Percentiles rank a stretch among this genome's conserved stretches.
These are phyloP conservation scores for Austroboletus festivus DNA, from an alignment of 768 basidiomycete genomes.

Conservation along the genomic window DNA sequence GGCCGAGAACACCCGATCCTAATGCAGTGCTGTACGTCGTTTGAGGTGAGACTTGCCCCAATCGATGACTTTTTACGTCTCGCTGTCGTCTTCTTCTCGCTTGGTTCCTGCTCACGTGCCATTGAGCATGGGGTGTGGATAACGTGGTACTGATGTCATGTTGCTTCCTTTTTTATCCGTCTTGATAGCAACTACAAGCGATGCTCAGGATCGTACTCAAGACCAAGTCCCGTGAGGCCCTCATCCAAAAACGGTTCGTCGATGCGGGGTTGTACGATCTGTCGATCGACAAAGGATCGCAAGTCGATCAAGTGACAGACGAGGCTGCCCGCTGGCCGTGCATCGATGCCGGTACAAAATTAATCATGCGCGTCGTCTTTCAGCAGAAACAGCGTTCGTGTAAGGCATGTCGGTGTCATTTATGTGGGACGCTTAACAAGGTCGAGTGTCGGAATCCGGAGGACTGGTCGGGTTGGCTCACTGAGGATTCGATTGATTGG, in stretches of 20 bases:
- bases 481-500: slow-evolving; percentile 24
- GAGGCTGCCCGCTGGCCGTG: slow-evolving; percentile 22
- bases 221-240: slow-evolving; percentile 15
- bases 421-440: slow-evolving; percentile 21
- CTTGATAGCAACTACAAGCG: slow-evolving; percentile 19
- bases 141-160: too few relatives aligned
- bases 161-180: too few relatives aligned
- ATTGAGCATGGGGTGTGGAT: neutral
- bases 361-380: slow-evolving; percentile 25
- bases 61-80: too few relatives aligned
- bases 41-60: slow-evolving; percentile 18
- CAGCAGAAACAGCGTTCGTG: slow-evolving; percentile 14
- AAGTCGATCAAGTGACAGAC: slow-evolving; percentile 20
- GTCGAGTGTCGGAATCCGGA: slow-evolving; percentile 10
- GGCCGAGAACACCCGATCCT: slow-evolving; percentile 25
- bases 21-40: slow-evolving; percentile 25
- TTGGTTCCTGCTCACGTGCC: neutral
- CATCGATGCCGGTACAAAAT: slow-evolving; percentile 23
- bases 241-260: slow-evolving; percentile 23
- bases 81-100: too few relatives aligned
- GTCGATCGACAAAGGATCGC: slow-evolving; percentile 21
- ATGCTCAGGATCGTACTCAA: slow-evolving; percentile 17
- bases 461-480: slow-evolving; percentile 21
- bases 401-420: slow-evolving; percentile 12
- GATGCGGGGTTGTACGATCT: slow-evolving; percentile 24